Percentiles rank a stretch among this genome's conserved stretches.
These are phyloP conservation scores for Tephrocybe sp. DNA, from an alignment of 768 basidiomycete genomes.

Conservation along the genomic window DNA sequence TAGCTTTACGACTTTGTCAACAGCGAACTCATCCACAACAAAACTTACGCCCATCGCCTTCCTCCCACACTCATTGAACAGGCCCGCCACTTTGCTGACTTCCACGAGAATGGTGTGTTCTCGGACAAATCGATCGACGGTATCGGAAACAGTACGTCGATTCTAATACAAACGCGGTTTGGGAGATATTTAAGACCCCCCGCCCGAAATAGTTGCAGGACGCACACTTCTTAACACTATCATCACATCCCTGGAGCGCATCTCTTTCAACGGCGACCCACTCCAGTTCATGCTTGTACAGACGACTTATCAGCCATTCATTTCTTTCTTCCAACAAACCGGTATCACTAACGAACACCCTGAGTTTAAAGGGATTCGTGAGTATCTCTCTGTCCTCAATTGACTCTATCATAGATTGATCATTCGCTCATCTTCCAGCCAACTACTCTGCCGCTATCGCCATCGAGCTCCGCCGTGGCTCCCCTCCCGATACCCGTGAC, in stretches of 20 bases:
- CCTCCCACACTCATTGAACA: conserved; percentile 78
- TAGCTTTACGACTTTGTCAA: conserved; percentile 79
- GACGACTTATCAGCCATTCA: conserved; percentile 87
- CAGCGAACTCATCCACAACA: conserved; percentile 77
- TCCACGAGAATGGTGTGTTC: conserved; percentile 78
- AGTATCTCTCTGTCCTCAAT: conserved; percentile 28
- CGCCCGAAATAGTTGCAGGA: conserved; percentile 82
- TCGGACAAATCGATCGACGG: conserved; percentile 56
- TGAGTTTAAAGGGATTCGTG: conserved; percentile 62
- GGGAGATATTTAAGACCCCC: too few species aligned
- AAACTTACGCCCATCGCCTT: conserved; percentile 73
- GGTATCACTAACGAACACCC: conserved; percentile 58
- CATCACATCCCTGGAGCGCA: conserved; percentile 67
- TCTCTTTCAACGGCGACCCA: conserved; percentile 78
- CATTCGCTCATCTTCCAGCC: conserved; percentile 42
- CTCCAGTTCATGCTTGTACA: conserved; percentile 76
- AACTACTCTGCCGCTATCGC: conserved; percentile 71
- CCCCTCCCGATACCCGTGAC: conserved; percentile 75
- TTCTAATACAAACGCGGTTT: too few species aligned
- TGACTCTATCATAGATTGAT: background rate
- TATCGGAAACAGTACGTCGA: conserved; percentile 72
- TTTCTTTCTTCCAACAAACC: conserved; percentile 81
- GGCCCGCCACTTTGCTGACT: conserved; percentile 72
- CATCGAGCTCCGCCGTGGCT: conserved; percentile 76
- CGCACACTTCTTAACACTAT: conserved; percentile 75